Base-by-base conservation (phyloP, 169 alveolate species). In the Cryptosporidium tyzzeri region DNA sequence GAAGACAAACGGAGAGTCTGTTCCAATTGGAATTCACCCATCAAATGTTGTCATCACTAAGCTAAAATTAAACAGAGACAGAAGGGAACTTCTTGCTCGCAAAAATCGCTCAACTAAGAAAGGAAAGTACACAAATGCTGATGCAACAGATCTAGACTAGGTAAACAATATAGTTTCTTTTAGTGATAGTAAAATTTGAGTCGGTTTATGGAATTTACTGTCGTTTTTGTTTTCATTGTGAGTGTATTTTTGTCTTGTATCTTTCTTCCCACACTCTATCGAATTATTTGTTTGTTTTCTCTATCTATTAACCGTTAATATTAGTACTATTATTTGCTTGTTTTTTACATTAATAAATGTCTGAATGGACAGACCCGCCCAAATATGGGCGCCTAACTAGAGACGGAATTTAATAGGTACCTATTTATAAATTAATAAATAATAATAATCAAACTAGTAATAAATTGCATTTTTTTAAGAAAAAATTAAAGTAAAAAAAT, bases 11-110 rank as follows among this genome's bases (percentile, higher is more conserved):
- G 99, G 97, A 53, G 67, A 59, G 55, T 45, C 75, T 62, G 75
- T 37, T 55, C 97, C 91, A 61, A 95, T 98, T 75, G 99, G 99
- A 67, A 94, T 98, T 84, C 98, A 96, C 93, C 99, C 99, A 31
- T 96, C 99, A 93, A 96, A 98, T 93, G 98, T 97, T 75, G 96
- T 97, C 84, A 96, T 98, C 92, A 98, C 99, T 69, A 96, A 97
- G 92, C 96, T 98, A 69, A 96, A 97, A 92, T 93, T 98, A 89
- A 97, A 96, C 94, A 96, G 96, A 93, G 97, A 96, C 94, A 97
- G 99, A 93, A 94, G 95, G 84, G 94, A 93, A 73, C 92, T 97
- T 70, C 93, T 97, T 58, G 98, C 96, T 85, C 96, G 98, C 93
- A 97, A 96, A 94, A 96, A 96, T n/a, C 93, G 91, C 85, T 85